A percentile compares a stretch with the other conserved stretches of the same genome.
These are phyloP conservation scores for Alternaria sp. DNA, from an alignment of 2,329 filamentous ascomycete species.

Conservation along the genomic window DNA sequence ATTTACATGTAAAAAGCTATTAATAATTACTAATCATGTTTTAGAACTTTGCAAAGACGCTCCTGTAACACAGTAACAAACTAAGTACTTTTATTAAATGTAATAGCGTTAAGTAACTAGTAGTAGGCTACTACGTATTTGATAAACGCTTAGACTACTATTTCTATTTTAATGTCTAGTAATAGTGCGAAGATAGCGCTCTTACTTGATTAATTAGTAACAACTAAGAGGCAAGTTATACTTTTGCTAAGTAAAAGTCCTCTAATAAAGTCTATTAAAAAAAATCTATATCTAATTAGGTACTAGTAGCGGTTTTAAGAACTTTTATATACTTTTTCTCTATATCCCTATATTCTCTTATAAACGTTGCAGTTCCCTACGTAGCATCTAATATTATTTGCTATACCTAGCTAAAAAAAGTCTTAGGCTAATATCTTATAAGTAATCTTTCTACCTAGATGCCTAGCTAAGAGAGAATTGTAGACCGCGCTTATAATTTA, in stretches of 20 bases:
- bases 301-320: not conserved
- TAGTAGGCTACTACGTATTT: not conserved
- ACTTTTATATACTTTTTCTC: not conserved
- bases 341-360: not conserved
- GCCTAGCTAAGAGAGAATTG: too few species aligned
- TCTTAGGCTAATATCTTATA: too few species aligned
- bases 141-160: not conserved
- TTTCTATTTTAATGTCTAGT: not conserved
- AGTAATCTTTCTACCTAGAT: too few species aligned
- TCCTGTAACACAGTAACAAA: not conserved
- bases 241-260: not conserved
- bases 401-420: too few species aligned
- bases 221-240: not conserved
- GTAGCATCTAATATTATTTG: not conserved
- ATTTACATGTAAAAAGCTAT: too few species aligned
- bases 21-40: too few species aligned
- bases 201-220: not conserved
- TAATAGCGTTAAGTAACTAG: too few species aligned
- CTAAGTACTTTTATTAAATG: not conserved
- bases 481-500: too few species aligned
- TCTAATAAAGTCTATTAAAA: too few species aligned
- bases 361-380: not conserved
- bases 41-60: too few species aligned
- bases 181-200: not conserved
- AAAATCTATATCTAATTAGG: not conserved